phyloP scores from a whole-genome alignment of 805 yeast species.

The Brettanomyces anomalus region DNA sequence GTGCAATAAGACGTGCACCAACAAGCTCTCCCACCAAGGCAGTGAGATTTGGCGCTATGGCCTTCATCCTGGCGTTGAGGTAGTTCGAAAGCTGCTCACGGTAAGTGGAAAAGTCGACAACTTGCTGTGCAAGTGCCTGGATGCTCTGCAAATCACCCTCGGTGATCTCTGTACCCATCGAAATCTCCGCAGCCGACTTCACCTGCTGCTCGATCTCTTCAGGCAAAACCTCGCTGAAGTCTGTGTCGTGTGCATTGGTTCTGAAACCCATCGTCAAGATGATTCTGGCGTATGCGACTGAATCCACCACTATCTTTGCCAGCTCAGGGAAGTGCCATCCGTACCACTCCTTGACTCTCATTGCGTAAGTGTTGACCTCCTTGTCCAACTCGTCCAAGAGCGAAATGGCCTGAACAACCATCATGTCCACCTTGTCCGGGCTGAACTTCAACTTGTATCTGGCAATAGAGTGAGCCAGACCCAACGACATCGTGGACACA shows the following conservation, averaged over 20 bases:
- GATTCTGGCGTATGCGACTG: slow-evolving; percentile 92
- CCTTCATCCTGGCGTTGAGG: slow-evolving; percentile 91
- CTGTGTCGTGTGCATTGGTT: slow-evolving; percentile 83
- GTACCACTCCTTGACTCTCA: slow-evolving; percentile 99
- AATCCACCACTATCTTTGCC: slow-evolving; percentile 94
- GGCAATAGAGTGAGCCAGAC: slow-evolving; percentile 97
- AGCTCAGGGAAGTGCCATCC: slow-evolving; percentile 99
- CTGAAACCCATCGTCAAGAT: slow-evolving; percentile 91
- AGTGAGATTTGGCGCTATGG: slow-evolving; percentile 96
- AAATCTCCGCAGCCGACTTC: slow-evolving; percentile 94
- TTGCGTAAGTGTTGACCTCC: slow-evolving; percentile 95
- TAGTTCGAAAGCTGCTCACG: slow-evolving; percentile 93
- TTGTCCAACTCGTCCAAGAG: slow-evolving; percentile 93
- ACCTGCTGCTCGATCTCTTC: slow-evolving; percentile 90
- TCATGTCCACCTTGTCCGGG: slow-evolving; percentile 97
- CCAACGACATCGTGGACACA: slow-evolving; percentile 89
- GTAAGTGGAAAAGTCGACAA: slow-evolving; percentile 91
- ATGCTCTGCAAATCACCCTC: slow-evolving; percentile 83
- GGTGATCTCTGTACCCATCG: slow-evolving; percentile 99
- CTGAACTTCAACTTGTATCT: slow-evolving; percentile 96
- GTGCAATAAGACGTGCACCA: slow-evolving; percentile 97
- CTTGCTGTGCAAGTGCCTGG: slow-evolving; percentile 87
- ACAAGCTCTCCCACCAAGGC: slow-evolving; percentile 95
- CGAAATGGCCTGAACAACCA: slow-evolving; percentile 99
- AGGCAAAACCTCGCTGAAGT: slow-evolving; percentile 82